Conservation (phyloP, 2,329 filamentous ascomycete genomes). For the Juglanconis oblonga region DNA sequence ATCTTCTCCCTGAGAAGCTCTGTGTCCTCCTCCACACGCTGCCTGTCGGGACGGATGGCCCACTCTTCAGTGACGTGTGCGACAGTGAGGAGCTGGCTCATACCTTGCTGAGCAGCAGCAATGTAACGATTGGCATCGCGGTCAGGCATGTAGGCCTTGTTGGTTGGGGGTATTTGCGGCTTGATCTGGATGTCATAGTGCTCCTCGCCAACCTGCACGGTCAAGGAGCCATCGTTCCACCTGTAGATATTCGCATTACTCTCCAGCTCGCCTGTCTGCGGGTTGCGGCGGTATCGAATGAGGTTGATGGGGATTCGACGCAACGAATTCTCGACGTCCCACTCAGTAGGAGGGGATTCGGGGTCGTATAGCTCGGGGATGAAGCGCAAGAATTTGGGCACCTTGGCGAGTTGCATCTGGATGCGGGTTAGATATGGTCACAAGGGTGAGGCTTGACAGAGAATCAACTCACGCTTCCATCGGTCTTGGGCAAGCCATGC, state of each 20-base stretch:
- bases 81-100: constrained; percentile 67
- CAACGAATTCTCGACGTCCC: constrained; percentile 51
- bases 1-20: constrained; percentile 68
- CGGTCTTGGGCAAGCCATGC: constrained; percentile 68
- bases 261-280: constrained; percentile 62
- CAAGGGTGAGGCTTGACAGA: neutral
- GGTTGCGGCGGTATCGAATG: constrained; percentile 67
- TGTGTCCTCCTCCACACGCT: constrained; percentile 44
- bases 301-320: constrained; percentile 60
- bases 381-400: constrained; percentile 71
- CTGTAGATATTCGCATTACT: constrained; percentile 73
- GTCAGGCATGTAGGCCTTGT: constrained; percentile 61
- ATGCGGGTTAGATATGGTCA: constrained; percentile 20
- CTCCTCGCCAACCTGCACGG: constrained; percentile 69
- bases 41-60: constrained; percentile 59
- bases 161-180: constrained; percentile 59
- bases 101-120: constrained; percentile 66
- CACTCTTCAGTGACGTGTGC: constrained; percentile 75
- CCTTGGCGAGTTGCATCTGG: constrained; percentile 66
- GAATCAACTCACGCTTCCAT: constrained; percentile 58
- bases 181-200: constrained; percentile 75
- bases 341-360: constrained; percentile 60
- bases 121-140: constrained; percentile 76
- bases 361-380: constrained; percentile 65
- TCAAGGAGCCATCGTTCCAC: constrained; percentile 78